A percentile compares a stretch with the other conserved stretches of the same genome.
Conservation (phyloP, 768 basidiomycete species). For the Ramaria rubella region DNA sequence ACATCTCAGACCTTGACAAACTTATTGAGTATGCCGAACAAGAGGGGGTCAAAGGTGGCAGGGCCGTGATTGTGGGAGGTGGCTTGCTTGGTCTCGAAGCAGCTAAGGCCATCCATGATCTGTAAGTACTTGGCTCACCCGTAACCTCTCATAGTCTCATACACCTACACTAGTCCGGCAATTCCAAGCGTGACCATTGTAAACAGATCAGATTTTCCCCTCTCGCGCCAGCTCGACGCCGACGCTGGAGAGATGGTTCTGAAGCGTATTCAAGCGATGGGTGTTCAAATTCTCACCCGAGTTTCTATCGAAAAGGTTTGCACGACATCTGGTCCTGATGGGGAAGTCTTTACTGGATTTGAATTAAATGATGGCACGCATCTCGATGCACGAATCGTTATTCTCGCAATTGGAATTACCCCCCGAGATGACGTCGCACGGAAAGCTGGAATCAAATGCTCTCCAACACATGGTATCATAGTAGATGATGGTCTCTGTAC, state of each 20-base stretch:
- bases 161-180: constrained; percentile 16
- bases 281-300: constrained; percentile 47
- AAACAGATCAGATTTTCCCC: constrained; percentile 44
- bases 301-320: constrained; percentile 32
- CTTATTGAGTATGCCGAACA: constrained; percentile 53
- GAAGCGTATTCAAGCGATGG: constrained; percentile 51
- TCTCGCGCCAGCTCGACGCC: constrained; percentile 53
- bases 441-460: constrained; percentile 43
- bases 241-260: constrained; percentile 57
- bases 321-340: constrained; percentile 27
- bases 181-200: constrained; percentile 46
- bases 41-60: constrained; percentile 32
- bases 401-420: constrained; percentile 65
- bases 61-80: constrained; percentile 58
- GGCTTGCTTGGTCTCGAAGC: constrained; percentile 70
- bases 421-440: constrained; percentile 64
- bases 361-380: constrained; percentile 39
- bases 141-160: constrained; percentile 1
- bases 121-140: constrained; percentile 29
- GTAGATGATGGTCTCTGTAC: constrained; percentile 55
- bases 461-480: constrained; percentile 46
- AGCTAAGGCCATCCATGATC: constrained; percentile 63
- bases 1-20: constrained; percentile 57
- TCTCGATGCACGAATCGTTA: constrained; percentile 42
- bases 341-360: constrained; percentile 41